These are phyloP conservation scores for Xenoacremonium recifei DNA, from an alignment of 2,329 filamentous ascomycete genomes.

Conservation along the genomic window DNA sequence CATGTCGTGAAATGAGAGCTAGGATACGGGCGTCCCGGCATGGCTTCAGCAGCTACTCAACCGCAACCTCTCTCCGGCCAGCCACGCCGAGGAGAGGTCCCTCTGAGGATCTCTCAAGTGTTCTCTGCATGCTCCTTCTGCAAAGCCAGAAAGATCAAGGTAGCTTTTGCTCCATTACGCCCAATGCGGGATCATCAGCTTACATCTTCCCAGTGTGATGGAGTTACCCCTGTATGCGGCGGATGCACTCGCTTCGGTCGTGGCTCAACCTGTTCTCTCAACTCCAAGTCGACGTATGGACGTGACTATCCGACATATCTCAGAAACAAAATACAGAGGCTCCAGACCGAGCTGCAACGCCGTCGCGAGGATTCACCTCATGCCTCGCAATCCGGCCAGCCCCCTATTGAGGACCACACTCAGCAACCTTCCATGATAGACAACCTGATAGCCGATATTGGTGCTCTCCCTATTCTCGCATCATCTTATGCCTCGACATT, in stretches of 20 bases:
- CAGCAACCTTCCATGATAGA: conserved; percentile 13
- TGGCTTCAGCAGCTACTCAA: too few species aligned
- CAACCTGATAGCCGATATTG: conserved; percentile 22
- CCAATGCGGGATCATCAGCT: neutral
- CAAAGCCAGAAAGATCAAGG: conserved; percentile 23
- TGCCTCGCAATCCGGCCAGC: neutral
- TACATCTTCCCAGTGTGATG: conserved; percentile 20
- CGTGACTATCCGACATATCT: conserved; percentile 21
- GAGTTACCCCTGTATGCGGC: conserved; percentile 16
- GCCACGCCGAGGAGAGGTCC: conserved; percentile 1
- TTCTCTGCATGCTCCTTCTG: conserved; percentile 24
- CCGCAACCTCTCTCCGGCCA: too few species aligned
- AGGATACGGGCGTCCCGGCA: too few species aligned
- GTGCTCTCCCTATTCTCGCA: conserved; percentile 18
- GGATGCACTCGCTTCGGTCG: conserved; percentile 22
- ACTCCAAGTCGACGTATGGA: conserved; percentile 6
- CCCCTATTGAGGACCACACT: neutral
- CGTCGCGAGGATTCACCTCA: conserved; percentile 1
- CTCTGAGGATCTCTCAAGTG: conserved; percentile 16
- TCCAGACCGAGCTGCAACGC: conserved; percentile 9
- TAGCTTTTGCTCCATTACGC: neutral
- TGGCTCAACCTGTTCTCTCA: conserved; percentile 18
- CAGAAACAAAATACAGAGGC: conserved; percentile 12
- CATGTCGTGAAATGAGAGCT: too few species aligned
- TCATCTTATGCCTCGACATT: conserved; percentile 10